phyloP scores from a whole-genome alignment of 2,329 filamentous ascomycete species.

The Thelonectria blattea region DNA sequence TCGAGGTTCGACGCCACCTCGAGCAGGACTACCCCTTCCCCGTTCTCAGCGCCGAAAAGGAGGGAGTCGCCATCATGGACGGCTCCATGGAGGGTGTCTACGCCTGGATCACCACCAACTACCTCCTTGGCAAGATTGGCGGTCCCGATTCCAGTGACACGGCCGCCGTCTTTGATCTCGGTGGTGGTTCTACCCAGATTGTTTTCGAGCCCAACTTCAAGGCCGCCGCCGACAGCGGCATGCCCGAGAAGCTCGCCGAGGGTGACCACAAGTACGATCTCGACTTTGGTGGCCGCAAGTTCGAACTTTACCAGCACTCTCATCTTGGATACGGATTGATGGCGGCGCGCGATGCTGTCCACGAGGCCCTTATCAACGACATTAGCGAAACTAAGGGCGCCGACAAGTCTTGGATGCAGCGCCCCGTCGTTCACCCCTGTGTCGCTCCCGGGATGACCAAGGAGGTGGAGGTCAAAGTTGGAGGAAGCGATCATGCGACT shows the following conservation, averaged over 20 bases:
- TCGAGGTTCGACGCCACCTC: conserved; percentile 81
- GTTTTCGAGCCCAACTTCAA: conserved; percentile 97
- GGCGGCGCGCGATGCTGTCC: conserved; percentile 88
- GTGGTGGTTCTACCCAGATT: conserved; percentile 96
- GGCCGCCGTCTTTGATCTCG: conserved; percentile 93
- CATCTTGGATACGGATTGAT: conserved; percentile 97
- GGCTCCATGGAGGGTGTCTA: conserved; percentile 97
- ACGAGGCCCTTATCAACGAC: conserved; percentile 75
- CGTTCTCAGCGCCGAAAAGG: conserved; percentile 82
- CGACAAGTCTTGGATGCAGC: conserved; percentile 70
- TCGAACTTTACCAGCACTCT: conserved; percentile 96
- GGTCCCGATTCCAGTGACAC: conserved; percentile 88
- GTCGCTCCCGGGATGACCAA: conserved; percentile 81
- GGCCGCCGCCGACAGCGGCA: conserved; percentile 71
- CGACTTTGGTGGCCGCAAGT: conserved; percentile 86
- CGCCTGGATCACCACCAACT: conserved; percentile 99
- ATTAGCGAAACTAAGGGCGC: conserved; percentile 67
- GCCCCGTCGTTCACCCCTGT: conserved; percentile 82
- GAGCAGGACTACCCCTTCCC: conserved; percentile 95
- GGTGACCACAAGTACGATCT: conserved; percentile 97
- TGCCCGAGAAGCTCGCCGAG: conserved; percentile 83
- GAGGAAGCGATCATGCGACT: conserved; percentile 62
- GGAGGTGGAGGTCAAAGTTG: conserved; percentile 74
- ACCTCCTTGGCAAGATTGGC: conserved; percentile 96
- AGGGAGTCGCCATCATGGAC: conserved; percentile 96